phyloP scores from a whole-genome alignment of 2,329 filamentous ascomycete genomes.

The Plectosphaerella cucumerina region DNA sequence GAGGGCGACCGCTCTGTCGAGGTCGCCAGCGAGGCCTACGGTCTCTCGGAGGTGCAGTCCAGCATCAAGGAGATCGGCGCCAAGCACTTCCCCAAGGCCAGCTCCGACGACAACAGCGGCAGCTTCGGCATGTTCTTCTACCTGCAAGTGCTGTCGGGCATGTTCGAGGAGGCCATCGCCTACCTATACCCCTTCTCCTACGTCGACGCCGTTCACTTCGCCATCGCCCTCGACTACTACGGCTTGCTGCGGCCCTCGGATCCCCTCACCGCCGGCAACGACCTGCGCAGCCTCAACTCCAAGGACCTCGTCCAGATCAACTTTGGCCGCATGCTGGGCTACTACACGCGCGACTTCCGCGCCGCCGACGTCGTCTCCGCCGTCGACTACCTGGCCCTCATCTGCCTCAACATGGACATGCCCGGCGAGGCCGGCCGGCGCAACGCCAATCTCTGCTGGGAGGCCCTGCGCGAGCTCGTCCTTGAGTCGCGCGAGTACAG shows the following conservation, averaged over 20 bases:
- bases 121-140: conserved; percentile 91
- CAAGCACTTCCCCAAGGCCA: conserved; percentile 81
- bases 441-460: conserved; percentile 81
- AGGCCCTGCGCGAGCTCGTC: conserved; percentile 87
- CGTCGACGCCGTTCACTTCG: conserved; percentile 91
- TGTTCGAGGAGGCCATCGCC: conserved; percentile 90
- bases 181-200: conserved; percentile 92
- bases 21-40: conserved; percentile 63
- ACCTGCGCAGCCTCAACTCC: conserved; percentile 63
- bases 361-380: conserved; percentile 84
- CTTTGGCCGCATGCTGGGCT: conserved; percentile 88
- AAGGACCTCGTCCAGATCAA: conserved; percentile 78
- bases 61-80: conserved; percentile 86
- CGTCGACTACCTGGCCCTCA: conserved; percentile 86
- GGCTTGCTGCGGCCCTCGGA: conserved; percentile 84
- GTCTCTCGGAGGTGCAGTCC: conserved; percentile 64
- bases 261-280: conserved; percentile 68
- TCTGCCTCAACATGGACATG: conserved; percentile 87
- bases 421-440: conserved; percentile 68
- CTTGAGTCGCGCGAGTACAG: conserved; percentile 97
- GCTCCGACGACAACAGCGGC: conserved; percentile 70
- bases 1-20: conserved; percentile 61
- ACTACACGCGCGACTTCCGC: conserved; percentile 95
- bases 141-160: conserved; percentile 81
- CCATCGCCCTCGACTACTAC: conserved; percentile 83